These are phyloP conservation scores for Saccharomycopsis sp. DNA, from an alignment of 805 yeast genomes.

Conservation along the genomic window DNA sequence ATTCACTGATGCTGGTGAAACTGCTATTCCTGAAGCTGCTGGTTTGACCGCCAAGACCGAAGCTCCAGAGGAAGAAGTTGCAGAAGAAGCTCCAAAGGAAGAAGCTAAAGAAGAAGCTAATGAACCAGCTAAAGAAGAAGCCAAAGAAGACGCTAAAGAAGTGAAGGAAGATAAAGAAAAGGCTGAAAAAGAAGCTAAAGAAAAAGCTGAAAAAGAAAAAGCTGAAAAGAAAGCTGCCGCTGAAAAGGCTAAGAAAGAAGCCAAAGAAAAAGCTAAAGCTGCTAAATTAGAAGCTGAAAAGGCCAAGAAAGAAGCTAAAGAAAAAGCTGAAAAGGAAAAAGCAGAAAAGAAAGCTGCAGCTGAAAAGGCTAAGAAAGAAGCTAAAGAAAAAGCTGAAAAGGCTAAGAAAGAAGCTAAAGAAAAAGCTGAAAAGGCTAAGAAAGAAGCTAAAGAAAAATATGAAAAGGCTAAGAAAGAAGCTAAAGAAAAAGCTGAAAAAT, in stretches of 20 bases:
- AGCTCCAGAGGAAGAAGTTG: not conserved
- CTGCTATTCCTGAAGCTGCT: conserved; percentile 34
- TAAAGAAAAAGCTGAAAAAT: not conserved
- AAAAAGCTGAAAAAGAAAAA: conserved; percentile 2
- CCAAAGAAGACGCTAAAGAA: not conserved
- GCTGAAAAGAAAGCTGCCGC: conserved; percentile 23
- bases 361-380: conserved; percentile 6
- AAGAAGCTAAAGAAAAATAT: not conserved
- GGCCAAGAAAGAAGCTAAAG: conserved; percentile 20
- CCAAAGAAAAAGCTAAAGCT: conserved; percentile 22
- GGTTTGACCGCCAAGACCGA: conserved; percentile 22
- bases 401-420: not conserved
- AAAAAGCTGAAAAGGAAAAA: conserved; percentile 2
- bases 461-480: conserved; percentile 3
- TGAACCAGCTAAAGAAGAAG: conserved; percentile 1
- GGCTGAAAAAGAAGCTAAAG: conserved; percentile 11
- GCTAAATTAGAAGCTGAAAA: conserved; percentile 32
- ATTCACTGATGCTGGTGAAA: conserved; percentile 20
- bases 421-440: not conserved
- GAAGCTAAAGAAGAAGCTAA: not conserved
- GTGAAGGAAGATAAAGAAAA: conserved; percentile 3
- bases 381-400: conserved; percentile 20
- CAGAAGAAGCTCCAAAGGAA: not conserved
- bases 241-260: conserved; percentile 2
- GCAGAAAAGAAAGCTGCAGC: conserved; percentile 1